Evolutionary conservation across 257 asterid genomes (phyloP).

Genomic region (Salvia miltiorrhiza): DNA sequence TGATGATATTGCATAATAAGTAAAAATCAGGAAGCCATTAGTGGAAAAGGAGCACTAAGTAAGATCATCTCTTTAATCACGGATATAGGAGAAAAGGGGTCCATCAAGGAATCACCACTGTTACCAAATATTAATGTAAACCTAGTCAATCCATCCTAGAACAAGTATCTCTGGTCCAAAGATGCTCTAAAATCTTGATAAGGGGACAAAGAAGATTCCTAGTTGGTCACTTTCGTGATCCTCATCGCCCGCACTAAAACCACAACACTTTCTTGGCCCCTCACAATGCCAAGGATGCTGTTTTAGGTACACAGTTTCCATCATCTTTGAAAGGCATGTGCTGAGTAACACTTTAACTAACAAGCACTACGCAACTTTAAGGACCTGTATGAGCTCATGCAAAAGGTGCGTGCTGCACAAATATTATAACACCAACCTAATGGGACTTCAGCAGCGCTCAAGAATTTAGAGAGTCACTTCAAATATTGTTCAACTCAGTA

Average conservation of each 20-base stretch:
- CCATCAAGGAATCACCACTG: conserved; percentile 46
- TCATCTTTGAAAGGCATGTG: neutral
- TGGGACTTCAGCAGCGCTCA: neutral
- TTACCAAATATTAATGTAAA: conserved; percentile 32
- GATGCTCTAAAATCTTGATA: conserved; percentile 40
- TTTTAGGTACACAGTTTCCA: neutral
- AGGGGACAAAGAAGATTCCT: conserved; percentile 51
- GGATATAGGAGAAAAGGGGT: conserved; percentile 25
- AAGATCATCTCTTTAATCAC: conserved; percentile 29
- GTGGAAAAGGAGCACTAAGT: conserved; percentile 36
- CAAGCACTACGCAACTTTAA: neutral
- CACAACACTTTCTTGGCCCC: conserved; percentile 15
- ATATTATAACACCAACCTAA: neutral
- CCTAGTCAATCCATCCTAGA: conserved; percentile 33
- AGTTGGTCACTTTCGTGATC: conserved; percentile 40
- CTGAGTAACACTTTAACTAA: neutral
- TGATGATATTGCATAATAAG: conserved; percentile 21
- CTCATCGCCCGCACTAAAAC: conserved; percentile 26
- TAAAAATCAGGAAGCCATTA: conserved; percentile 20
- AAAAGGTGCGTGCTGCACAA: too few relatives aligned
- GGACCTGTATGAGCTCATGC: neutral
- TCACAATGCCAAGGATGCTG: neutral
- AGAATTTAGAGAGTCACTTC: neutral
- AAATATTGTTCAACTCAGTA: neutral
- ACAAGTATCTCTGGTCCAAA: conserved; percentile 30